phyloP scores from a whole-genome alignment of 2,329 filamentous ascomycete species.

The Geosmithia putterillii region DNA sequence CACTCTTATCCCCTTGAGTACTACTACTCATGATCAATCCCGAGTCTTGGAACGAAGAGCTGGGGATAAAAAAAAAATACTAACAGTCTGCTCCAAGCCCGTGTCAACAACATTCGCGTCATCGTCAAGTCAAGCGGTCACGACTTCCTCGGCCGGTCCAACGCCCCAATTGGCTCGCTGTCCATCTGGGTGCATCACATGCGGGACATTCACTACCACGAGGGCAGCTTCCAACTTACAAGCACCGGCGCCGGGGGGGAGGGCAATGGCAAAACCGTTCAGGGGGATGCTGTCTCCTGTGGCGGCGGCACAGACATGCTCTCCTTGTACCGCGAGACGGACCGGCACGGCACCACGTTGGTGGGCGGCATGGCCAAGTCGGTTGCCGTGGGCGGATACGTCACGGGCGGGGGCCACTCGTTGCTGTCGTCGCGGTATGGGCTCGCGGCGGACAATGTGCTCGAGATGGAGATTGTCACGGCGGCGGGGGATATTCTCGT shows the following conservation, averaged over 20 bases:
- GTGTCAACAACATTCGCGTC: conserved; percentile 27
- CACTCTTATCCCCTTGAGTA: background rate
- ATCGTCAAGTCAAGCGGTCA: conserved; percentile 27
- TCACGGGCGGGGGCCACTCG: conserved; percentile 49
- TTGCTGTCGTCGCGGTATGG: conserved; percentile 40
- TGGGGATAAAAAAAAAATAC: too few species aligned
- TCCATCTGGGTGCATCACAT: conserved; percentile 42
- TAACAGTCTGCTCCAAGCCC: too few species aligned
- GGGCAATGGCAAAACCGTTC: conserved; percentile 26
- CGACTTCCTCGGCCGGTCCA: conserved; percentile 30
- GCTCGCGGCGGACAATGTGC: conserved; percentile 48
- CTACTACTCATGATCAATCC: background rate
- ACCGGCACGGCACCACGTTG: conserved; percentile 30
- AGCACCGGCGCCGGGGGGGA: conserved; percentile 20
- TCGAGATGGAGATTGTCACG: conserved; percentile 45
- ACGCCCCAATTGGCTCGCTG: conserved; percentile 34
- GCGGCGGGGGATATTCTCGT: conserved; percentile 34
- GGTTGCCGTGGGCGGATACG: conserved; percentile 48
- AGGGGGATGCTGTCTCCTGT: conserved; percentile 35
- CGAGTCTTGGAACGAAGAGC: too few species aligned
- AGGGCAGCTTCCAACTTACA: conserved; percentile 25
- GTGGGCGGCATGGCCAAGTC: conserved; percentile 42
- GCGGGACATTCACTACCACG: conserved; percentile 21
- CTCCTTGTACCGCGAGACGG: conserved; percentile 32
- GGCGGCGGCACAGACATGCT: conserved; percentile 39